A percentile compares a stretch with the other conserved stretches of the same genome.
Conservation (phyloP, 2,329 filamentous ascomycete species). For the Hymenoscyphus repandus region DNA sequence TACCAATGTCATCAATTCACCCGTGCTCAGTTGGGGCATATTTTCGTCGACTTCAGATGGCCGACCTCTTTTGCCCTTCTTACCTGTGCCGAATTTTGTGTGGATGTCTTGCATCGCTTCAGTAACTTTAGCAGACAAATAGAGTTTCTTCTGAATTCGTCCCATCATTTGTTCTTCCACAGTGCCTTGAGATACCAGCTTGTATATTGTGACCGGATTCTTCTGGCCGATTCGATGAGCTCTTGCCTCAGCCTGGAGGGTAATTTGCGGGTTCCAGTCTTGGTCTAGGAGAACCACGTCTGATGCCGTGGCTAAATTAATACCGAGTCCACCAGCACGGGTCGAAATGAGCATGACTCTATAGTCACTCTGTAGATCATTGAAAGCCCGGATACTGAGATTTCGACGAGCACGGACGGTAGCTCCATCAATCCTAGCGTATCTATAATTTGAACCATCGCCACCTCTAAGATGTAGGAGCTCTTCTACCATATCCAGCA, state of each 20-base stretch:
- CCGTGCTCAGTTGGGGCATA: slow-evolving; percentile 45
- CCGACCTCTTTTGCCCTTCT: slow-evolving; percentile 28
- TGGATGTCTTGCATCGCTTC: slow-evolving; percentile 53
- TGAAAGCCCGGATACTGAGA: slow-evolving; percentile 90
- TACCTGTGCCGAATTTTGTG: slow-evolving; percentile 28
- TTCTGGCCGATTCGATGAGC: slow-evolving; percentile 95
- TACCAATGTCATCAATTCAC: slow-evolving; percentile 48
- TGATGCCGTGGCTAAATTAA: slow-evolving; percentile 93
- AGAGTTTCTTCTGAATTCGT: slow-evolving; percentile 49
- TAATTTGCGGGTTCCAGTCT: slow-evolving; percentile 96
- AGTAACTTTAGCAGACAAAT: slow-evolving; percentile 54
- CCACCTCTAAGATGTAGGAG: slow-evolving; percentile 51
- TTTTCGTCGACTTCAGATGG: slow-evolving; percentile 34
- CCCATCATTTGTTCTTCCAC: slow-evolving; percentile 81
- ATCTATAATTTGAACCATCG: slow-evolving; percentile 63
- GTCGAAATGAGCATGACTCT: slow-evolving; percentile 93
- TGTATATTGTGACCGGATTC: slow-evolving; percentile 91
- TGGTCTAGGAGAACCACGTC: slow-evolving; percentile 97
- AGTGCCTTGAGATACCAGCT: slow-evolving; percentile 80
- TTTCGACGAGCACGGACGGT: slow-evolving; percentile 82
- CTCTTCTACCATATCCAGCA: slow-evolving; percentile 86
- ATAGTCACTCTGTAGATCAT: slow-evolving; percentile 70
- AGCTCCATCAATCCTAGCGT: slow-evolving; percentile 76
- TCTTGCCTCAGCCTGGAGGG: slow-evolving; percentile 87
- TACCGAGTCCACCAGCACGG: slow-evolving; percentile 89